Percentiles rank a stretch among this genome's conserved stretches.
Conservation (phyloP, 768 basidiomycete genomes). For the Hygrocybe punicea region DNA sequence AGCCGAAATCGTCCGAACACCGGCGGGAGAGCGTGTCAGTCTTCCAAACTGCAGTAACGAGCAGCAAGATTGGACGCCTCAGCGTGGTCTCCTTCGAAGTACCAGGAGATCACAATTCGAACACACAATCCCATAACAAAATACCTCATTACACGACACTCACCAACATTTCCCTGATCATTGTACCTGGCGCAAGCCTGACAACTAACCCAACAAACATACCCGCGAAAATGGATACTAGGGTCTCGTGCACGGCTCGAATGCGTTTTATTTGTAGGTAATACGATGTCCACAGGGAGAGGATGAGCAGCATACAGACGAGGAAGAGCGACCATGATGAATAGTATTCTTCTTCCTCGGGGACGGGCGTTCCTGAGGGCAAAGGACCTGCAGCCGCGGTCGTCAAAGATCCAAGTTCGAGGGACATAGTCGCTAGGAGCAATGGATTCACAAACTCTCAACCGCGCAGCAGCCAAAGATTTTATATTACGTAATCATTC, state of each 20-base stretch:
- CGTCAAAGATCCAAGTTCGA: slow-evolving; percentile 37
- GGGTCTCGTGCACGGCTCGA: slow-evolving; percentile 91
- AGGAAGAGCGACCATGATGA: slow-evolving; percentile 94
- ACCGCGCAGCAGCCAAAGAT: background rate
- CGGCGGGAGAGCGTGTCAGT: background rate
- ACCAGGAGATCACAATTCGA: background rate
- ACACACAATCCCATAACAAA: background rate
- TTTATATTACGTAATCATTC: background rate
- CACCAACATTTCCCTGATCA: slow-evolving; percentile 97
- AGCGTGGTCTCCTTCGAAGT: background rate
- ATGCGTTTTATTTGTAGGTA: slow-evolving; percentile 97
- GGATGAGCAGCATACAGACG: slow-evolving; percentile 85
- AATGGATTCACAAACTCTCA: background rate
- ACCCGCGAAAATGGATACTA: slow-evolving; percentile 92
- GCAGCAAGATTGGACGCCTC: background rate
- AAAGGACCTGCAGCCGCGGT: slow-evolving; percentile 28
- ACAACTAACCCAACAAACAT: slow-evolving; percentile 94
- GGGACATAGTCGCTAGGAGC: slow-evolving; percentile 29
- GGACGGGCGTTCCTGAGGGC: slow-evolving; percentile 37
- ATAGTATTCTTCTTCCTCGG: slow-evolving; percentile 85
- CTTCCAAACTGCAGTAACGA: too few species aligned
- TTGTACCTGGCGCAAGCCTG: slow-evolving; percentile 83
- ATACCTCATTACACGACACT: slow-evolving; percentile 31
- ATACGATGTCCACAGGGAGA: slow-evolving; percentile 95
- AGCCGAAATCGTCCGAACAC: too few species aligned